A percentile compares a stretch with the other conserved stretches of the same genome.
These are phyloP conservation scores for Knoxia roxburghii DNA, from an alignment of 257 asterid species.

Conservation along the genomic window DNA sequence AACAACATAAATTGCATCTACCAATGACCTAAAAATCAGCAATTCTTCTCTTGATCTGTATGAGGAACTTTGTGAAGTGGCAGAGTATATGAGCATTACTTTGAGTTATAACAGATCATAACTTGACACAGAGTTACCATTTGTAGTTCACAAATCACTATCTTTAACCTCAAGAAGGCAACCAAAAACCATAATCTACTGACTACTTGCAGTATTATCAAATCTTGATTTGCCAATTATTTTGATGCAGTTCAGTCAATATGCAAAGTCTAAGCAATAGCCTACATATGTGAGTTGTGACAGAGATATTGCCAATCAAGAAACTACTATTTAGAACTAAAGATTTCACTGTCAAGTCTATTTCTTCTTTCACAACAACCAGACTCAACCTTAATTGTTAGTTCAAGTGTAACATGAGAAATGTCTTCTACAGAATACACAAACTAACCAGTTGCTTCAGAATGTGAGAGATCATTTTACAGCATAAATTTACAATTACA, in stretches of 20 bases:
- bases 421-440: too few relatives aligned
- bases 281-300: too few relatives aligned
- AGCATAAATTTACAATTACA: not conserved
- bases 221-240: not conserved
- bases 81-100: too few relatives aligned
- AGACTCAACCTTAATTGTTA: not conserved
- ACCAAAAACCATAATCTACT: not conserved
- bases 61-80: not conserved
- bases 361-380: not conserved
- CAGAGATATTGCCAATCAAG: too few relatives aligned
- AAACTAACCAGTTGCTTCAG: not conserved
- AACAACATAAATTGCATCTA: not conserved
- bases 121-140: not conserved
- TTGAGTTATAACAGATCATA: not conserved
- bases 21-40: not conserved
- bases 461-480: not conserved
- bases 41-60: not conserved
- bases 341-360: not conserved
- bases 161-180: not conserved
- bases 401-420: not conserved
- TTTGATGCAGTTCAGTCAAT: not conserved
- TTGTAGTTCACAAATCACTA: not conserved
- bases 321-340: not conserved
- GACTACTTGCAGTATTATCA: not conserved
- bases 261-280: conserved; percentile 2